phyloP scores from a whole-genome alignment of 2,329 filamentous ascomycete species.

The Neofusicoccum laricinum region DNA sequence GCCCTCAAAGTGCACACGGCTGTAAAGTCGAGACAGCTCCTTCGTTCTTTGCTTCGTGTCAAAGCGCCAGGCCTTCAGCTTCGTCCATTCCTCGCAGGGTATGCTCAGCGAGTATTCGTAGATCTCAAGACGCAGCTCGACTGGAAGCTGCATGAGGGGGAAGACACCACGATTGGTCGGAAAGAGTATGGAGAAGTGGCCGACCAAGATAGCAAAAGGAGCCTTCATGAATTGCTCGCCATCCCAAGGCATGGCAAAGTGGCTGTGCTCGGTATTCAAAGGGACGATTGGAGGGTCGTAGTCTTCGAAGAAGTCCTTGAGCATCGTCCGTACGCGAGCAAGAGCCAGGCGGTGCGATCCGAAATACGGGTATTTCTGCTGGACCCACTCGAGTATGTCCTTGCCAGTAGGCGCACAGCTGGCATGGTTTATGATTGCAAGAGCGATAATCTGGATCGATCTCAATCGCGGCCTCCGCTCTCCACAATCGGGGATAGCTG shows the following conservation, averaged over 20 bases:
- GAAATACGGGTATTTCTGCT: background rate
- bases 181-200: background rate
- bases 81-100: background rate
- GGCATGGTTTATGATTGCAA: background rate
- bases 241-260: background rate
- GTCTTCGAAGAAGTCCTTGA: background rate
- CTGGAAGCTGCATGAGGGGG: background rate
- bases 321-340: background rate
- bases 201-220: background rate
- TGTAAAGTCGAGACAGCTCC: background rate
- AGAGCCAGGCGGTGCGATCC: background rate
- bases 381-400: background rate
- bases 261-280: background rate
- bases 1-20: background rate
- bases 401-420: background rate
- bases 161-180: background rate
- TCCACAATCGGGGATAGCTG: background rate
- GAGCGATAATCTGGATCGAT: background rate
- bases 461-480: background rate
- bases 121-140: background rate
- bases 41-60: no score
- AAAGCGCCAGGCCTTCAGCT: accelerated
- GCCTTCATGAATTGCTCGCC: background rate
- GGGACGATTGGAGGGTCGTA: background rate
- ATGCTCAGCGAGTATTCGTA: background rate